Conservation (phyloP, 345 rosid genomes). For the Syzygium oleosum region DNA sequence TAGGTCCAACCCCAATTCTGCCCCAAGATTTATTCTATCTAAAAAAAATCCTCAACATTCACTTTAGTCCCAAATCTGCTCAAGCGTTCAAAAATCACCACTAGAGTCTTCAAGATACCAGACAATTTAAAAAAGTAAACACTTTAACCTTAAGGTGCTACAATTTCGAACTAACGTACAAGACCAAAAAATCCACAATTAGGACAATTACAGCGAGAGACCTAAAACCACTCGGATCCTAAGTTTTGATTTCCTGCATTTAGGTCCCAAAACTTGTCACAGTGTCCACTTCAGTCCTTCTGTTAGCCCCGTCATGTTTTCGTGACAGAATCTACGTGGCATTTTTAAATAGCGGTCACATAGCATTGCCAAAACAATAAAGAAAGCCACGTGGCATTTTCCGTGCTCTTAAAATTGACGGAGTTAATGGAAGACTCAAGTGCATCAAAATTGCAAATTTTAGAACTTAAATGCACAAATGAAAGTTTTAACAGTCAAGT, state of each 20-base stretch:
- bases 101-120: not conserved
- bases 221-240: not conserved
- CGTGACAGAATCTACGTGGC: not conserved
- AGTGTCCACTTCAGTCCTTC: not conserved
- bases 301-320: not conserved
- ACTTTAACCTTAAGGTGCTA: not conserved
- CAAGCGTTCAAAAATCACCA: not conserved
- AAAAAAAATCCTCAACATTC: not conserved
- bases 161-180: not conserved
- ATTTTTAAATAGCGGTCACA: not conserved
- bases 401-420: not conserved
- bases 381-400: not conserved
- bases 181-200: not conserved
- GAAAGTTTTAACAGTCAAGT: not conserved
- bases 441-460: not conserved
- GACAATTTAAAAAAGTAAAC: not conserved
- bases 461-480: not conserved
- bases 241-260: not conserved
- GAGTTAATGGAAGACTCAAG: not conserved
- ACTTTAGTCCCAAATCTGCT: not conserved
- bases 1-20: not conserved
- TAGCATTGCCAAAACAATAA: not conserved
- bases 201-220: not conserved
- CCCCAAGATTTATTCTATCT: not conserved
- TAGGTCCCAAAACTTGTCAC: not conserved